Evolutionary conservation across 257 asterid species (phyloP), one percentile per base, ranked within the genome.

Genomic region (Galeopsis tetrahit): DNA sequence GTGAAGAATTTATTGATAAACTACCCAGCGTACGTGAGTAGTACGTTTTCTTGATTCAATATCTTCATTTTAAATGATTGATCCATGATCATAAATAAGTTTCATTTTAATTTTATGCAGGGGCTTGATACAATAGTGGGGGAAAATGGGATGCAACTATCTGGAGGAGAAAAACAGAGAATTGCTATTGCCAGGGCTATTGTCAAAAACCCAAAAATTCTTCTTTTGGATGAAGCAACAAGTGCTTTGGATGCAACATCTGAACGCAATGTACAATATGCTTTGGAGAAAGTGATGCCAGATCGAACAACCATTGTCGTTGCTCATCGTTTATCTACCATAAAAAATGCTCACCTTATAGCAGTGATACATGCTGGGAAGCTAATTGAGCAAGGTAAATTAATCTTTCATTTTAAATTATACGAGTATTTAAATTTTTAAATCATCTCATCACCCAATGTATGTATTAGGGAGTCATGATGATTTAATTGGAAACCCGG

Each of bases 161-260:
- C 96, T 3, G 93, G 93, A 10, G 96, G 96, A 10, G 93, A 89
- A 56, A 89, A 87, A 83, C 96, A 89, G 68, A 82, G 96, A 75
- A 79, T 87, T 8, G 90, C 93, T 7, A 86, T 89, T 21, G 96
- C 96, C 4, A 74, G 93, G 59, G 96, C 91, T 4, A 82, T 89
- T 64, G 63, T 89, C 66, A 89, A 83, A 78, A 81, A 85, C 48
- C 93, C 96, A 2, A 73, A 69, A 74, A 87, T 89, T 63, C 84
- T 89, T 66, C 91, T 89, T 39, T 82, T 89, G 10, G 96, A 89
- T 53, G 91, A 89, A 78, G 96, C 91, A 10, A 89, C 91, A 14
- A 89, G 96, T 73, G 86, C 89, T 42, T 68, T 89, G 59, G 96
- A 89, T 73, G 72, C 83, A 36, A 85, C 77, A 40, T 85, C 89